Evolutionary conservation across 495 filamentous ascomycete species (phyloP).

Genomic region (Penicillium bialowiezense): DNA sequence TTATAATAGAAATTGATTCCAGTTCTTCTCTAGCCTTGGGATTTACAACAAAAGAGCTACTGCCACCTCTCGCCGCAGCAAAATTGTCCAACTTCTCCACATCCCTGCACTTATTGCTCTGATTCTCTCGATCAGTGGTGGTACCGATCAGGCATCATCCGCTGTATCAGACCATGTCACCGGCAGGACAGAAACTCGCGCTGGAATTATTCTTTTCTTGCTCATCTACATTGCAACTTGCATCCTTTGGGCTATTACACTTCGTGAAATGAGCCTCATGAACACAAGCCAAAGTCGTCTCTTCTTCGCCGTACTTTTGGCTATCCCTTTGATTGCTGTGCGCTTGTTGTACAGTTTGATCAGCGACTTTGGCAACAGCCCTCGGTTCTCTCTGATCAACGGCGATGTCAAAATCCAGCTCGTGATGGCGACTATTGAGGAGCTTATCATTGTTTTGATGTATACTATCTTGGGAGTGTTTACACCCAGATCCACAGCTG

Average conservation of each 20-base stretch:
- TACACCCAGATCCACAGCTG: slow-evolving; percentile 2
- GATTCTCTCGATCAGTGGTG: slow-evolving; percentile 15
- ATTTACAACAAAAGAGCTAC: slow-evolving; percentile 14
- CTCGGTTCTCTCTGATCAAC: slow-evolving; percentile 10
- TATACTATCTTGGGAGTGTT: slow-evolving; percentile 14
- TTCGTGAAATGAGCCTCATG: slow-evolving; percentile 6
- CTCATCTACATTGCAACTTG: slow-evolving; percentile 4
- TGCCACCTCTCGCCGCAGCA: slow-evolving; percentile 11
- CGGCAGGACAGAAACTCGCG: slow-evolving; percentile 7
- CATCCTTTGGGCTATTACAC: slow-evolving; percentile 8
- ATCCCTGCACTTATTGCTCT: slow-evolving; percentile 15
- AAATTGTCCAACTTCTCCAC: slow-evolving; percentile 14
- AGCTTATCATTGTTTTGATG: slow-evolving; percentile 17
- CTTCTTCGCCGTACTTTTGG: slow-evolving; percentile 7
- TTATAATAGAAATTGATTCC: too few species aligned
- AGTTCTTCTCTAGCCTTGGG: neutral
- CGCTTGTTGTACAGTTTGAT: slow-evolving; percentile 15
- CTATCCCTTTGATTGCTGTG: slow-evolving; percentile 11
- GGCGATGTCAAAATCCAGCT: slow-evolving; percentile 9
- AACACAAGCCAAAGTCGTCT: slow-evolving; percentile 10
- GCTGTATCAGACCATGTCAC: slow-evolving; percentile 4
- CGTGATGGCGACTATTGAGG: slow-evolving; percentile 17
- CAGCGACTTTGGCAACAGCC: slow-evolving; percentile 9
- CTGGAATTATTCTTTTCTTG: slow-evolving; percentile 14
- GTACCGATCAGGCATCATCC: slow-evolving; percentile 12